Evolutionary conservation across 768 basidiomycete species (phyloP).

Genomic region (Mycena filopes): DNA sequence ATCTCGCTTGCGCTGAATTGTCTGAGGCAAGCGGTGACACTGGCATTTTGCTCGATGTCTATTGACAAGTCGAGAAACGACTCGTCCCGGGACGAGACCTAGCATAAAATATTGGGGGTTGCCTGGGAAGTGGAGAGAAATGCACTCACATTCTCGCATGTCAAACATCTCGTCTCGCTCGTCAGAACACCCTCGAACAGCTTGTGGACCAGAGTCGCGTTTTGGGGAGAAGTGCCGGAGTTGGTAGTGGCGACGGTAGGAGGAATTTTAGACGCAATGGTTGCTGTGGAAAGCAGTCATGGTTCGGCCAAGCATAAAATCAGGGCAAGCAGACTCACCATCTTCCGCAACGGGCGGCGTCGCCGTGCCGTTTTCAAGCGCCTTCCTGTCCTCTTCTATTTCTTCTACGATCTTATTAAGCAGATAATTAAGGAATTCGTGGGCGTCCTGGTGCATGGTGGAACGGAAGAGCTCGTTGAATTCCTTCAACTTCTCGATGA

Average conservation of each 20-base stretch:
- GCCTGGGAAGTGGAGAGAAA: slow-evolving; percentile 16
- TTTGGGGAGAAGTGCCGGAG: slow-evolving; percentile 57
- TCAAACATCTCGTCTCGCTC: slow-evolving; percentile 96
- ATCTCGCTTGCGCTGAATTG: slow-evolving; percentile 99
- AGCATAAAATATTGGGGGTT: slow-evolving; percentile 15
- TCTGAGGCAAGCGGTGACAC: slow-evolving; percentile 93
- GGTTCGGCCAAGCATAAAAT: background rate
- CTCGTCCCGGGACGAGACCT: slow-evolving; percentile 95
- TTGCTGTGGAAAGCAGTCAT: slow-evolving; percentile 63
- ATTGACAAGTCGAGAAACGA: slow-evolving; percentile 98
- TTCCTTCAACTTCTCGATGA: slow-evolving; percentile 94
- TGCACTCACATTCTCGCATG: slow-evolving; percentile 90
- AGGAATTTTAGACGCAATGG: slow-evolving; percentile 59
- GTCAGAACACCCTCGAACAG: slow-evolving; percentile 95
- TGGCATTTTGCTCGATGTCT: slow-evolving; percentile 98
- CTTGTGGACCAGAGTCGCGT: slow-evolving; percentile 85
- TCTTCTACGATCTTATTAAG: slow-evolving; percentile 95
- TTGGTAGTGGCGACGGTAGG: slow-evolving; percentile 53
- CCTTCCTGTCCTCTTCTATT: slow-evolving; percentile 77
- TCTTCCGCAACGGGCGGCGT: slow-evolving; percentile 62
- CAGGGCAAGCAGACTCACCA: slow-evolving; percentile 56
- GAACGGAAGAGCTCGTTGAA: slow-evolving; percentile 92
- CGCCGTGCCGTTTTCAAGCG: slow-evolving; percentile 41
- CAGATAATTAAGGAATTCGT: slow-evolving; percentile 96
- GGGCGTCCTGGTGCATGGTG: slow-evolving; percentile 97